Evolutionary conservation across 2,329 filamentous ascomycete genomes (phyloP), one percentile per base, ranked within the genome.

Genomic region (Penicillium crustosum): DNA sequence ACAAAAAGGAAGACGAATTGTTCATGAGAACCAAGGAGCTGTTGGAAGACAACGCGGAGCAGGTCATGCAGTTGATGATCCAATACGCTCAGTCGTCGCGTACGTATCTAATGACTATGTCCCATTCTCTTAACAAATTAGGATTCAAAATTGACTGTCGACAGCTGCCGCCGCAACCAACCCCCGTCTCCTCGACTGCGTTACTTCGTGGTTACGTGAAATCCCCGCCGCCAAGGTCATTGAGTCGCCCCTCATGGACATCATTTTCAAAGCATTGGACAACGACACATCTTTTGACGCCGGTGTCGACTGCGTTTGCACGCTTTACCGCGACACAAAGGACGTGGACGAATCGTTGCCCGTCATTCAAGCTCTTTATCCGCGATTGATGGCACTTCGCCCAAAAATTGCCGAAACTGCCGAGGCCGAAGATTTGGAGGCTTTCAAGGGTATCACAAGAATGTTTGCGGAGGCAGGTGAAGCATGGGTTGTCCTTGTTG

Each of bases 131-230:
- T 36, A 48, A n/a, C 54, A 17, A 35, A 17, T 41, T 45, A 31
- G 31, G 45, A 42, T 70, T 53, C 38, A 33, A 55, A 59, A 58
- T 55, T 67, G 53, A 72, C 67, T 6, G 59, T 68, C 23, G 59
- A 64, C 68, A 92, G 91, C 83, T 50, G 80, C 86, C 48, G 92
- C 93, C 25, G 85, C 91, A 9, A 89, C 88, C 61, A 96, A 97
- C 70, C 93, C 93, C 2, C 89, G 93, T 69, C 83, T 99, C 48
- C 87, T 97, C 73, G 91, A 97, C 69, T 97, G 94, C 73, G 92
- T 97, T 67, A 95, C 92, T 33, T 97, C 94, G 3, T 99, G 94
- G 94, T 84, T 97, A 65, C 86, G 92, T 66, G 94, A 99, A 77
- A 91, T 99, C 7, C 91, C 93, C 0, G 85, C 96, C 48, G 83